Evolutionary conservation across 371 early-diverging fungal genomes (phyloP), one percentile per base, ranked within the genome.

Genomic region (Mortierella sp.): DNA sequence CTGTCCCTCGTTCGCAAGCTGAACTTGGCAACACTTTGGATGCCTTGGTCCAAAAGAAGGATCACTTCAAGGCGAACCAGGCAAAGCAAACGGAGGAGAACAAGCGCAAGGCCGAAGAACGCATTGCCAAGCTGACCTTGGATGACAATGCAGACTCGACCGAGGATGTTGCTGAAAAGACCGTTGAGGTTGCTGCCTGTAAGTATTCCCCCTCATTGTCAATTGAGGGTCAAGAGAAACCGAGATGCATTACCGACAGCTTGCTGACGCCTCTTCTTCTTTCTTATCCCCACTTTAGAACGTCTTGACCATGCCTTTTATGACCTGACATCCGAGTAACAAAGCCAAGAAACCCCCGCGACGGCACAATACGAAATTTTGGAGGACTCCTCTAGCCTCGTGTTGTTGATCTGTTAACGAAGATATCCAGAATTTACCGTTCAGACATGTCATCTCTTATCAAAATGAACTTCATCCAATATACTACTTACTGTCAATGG

Each of bases 71-170:
- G 52, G 88, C 87, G 51, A 90, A 91, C 80, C 95, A 95, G 82
- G 91, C 86, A 30, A 85, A 83, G 61, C 90, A 83, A 16, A 96
- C 96, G 39, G 89, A 81, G 14, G 91, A 91, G 72, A 95, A 95
- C 84, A 94, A 91, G 87, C 88, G 83, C 72, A 90, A 90, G 82
- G 96, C 94, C 28, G 91, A 95, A 80, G 94, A 88, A 55, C 91
- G 90, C 83, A 92, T 95, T 60, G 88, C 88, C 34, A 69, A 76
- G 53, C 48, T 76, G 51, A 69, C 76, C 19, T 10, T 69, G 39
- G 23, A 51, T 23, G 76, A 76, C 21, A 42, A 30, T 0, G 27
- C 47, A 21, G 66, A 65, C 48, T 47, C 30, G 26, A 54, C 72
- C 24, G 66, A 71, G 53, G 51, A 52, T 14, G 31, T 49, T 0